Percentiles rank a stretch among this genome's conserved stretches.
Evolutionary conservation across 1,284 basidiomycete species (phyloP).

Genomic region (Ceratobasidium papillatum): DNA sequence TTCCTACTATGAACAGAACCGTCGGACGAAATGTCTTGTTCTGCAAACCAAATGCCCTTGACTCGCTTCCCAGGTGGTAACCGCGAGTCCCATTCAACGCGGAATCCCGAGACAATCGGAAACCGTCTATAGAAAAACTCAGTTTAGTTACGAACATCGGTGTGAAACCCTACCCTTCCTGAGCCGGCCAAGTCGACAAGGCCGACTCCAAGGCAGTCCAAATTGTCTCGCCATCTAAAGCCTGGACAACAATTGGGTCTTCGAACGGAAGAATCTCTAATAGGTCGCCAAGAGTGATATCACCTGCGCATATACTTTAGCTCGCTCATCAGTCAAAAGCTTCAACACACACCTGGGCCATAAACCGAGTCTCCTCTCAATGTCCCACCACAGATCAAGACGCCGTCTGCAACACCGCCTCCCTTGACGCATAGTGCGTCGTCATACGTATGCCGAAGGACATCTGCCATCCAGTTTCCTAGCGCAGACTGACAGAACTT

Average conservation of each 20-base stretch:
- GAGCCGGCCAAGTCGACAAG: constrained; percentile 83
- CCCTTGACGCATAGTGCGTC: constrained; percentile 72
- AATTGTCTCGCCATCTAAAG: constrained; percentile 81
- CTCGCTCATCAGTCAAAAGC: not conserved
- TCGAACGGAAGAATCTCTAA: constrained; percentile 91
- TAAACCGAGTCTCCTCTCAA: constrained; percentile 87
- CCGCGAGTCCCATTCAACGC: constrained; percentile 87
- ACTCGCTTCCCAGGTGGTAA: constrained; percentile 75
- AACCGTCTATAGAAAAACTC: constrained; percentile 70
- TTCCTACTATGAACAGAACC: constrained; percentile 50
- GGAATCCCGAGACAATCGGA: constrained; percentile 86
- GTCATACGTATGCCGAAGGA: constrained; percentile 86
- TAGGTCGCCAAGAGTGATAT: constrained; percentile 83
- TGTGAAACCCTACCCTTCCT: constrained; percentile 74
- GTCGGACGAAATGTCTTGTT: constrained; percentile 56
- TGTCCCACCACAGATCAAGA: constrained; percentile 86
- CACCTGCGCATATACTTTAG: constrained; percentile 57
- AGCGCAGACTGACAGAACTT: constrained; percentile 67
- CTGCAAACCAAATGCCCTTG: constrained; percentile 71
- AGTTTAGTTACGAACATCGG: constrained; percentile 40
- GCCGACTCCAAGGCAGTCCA: constrained; percentile 85
- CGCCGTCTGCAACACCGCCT: constrained; percentile 74
- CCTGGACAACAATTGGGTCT: constrained; percentile 83
- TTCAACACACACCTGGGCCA: constrained; percentile 68
- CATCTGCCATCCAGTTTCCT: constrained; percentile 91